Conservation (phyloP, 441 rosid genomes). For the Adansonia rubrostipa region DNA sequence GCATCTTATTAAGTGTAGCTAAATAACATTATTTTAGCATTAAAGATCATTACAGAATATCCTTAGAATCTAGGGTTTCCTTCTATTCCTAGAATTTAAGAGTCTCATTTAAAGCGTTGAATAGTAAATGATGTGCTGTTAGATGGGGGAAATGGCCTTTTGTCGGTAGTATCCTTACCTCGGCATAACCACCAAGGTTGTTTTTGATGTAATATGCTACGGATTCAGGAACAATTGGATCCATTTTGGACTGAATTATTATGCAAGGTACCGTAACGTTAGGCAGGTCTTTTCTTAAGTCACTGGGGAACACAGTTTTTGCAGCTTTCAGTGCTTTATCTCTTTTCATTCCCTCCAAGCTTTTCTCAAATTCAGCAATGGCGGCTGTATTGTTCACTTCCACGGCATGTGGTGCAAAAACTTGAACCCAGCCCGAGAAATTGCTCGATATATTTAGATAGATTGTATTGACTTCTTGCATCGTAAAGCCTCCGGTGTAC, state of each 20-base stretch:
- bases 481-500: neutral
- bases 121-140: slow-evolving; percentile 35
- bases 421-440: slow-evolving; percentile 31
- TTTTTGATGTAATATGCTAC: slow-evolving; percentile 37
- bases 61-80: neutral
- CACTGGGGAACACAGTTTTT: slow-evolving; percentile 35
- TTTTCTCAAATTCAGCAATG: slow-evolving; percentile 25
- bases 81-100: neutral
- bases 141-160: slow-evolving; percentile 48
- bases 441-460: slow-evolving; percentile 19
- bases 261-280: slow-evolving; percentile 39
- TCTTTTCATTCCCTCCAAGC: slow-evolving; percentile 34
- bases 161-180: slow-evolving; percentile 34
- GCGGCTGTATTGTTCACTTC: slow-evolving; percentile 30
- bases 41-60: neutral
- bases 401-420: slow-evolving; percentile 33
- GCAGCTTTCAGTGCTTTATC: slow-evolving; percentile 29
- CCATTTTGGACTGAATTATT: slow-evolving; percentile 39
- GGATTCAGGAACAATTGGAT: slow-evolving; percentile 30
- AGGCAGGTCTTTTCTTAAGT: slow-evolving; percentile 34
- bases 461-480: neutral
- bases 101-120: slow-evolving; percentile 28
- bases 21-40: neutral
- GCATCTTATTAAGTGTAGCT: no score
- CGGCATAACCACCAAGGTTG: slow-evolving; percentile 27